Base-by-base conservation (phyloP, 768 basidiomycete species). In the Asterophora parasitica region DNA sequence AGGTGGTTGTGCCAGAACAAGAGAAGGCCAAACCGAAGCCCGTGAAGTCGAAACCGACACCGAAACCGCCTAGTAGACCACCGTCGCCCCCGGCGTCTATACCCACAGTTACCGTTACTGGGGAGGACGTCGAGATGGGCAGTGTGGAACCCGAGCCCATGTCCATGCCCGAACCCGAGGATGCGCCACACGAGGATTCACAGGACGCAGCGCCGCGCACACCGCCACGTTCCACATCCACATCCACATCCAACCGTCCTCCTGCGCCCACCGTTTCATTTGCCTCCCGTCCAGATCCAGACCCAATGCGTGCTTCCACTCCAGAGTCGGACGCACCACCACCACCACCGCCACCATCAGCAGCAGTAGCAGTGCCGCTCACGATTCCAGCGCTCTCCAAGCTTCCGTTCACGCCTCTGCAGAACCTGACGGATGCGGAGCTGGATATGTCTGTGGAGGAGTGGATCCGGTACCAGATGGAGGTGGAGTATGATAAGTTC, bases 381-480 rank as follows among this genome's bases (percentile, higher is more conserved):
- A 28, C 44, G 9, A 55, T 72, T 4, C 75, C 76, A 4, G 62
- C 73, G 9, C 63, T 78, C 27, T 73, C 76, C 0, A 70, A 68
- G 49, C 65, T 74, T 4, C 75, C 75, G 1, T 76, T 76, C 48
- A 63, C 64, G n/a, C 66, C 70, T 6, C 41, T 75, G 23, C 63
- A 65, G 16, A 61, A 61, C 17, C 68, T 88, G 33, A 79, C 74
- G 5, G 84, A 85, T 37, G 78, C 78, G 15, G 86, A 92, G 61
- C 71, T 83, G 50, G 66, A 73, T 15, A 84, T 92, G 86, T 86
- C 88, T 0, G 75, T 93, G 40, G 90, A 92, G 58, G 80, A 92
- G 58, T 88, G 88, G 79, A 82, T 92, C 49, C 73, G 83, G 46
- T 77, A 80, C 54, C 88, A 92, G 66, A 85, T 89, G 62, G 74